Evolutionary conservation across 352 stramenopile genomes (phyloP), one percentile per base, ranked within the genome.

Genomic region (Globisporangium polare): DNA sequence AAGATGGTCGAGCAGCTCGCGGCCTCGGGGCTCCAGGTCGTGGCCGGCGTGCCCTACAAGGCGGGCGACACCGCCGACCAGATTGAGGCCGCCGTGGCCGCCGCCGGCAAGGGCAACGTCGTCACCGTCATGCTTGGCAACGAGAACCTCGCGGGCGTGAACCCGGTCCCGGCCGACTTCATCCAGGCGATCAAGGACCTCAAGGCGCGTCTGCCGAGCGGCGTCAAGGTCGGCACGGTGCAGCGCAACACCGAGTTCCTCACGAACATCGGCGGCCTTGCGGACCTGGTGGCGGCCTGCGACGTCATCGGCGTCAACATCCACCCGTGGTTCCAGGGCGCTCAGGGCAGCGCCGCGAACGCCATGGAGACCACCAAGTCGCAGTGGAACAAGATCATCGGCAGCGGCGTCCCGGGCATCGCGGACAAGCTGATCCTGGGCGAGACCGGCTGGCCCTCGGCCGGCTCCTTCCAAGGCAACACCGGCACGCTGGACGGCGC

Each of bases 61-160:
- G 58, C 78, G 53, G 69, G 66, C 24, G 78, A 88, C 71, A 78
- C 72, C 62, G 37, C 66, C 45, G 37, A 69, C 17, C 78, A 90
- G 46, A 69, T 77, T 49, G 46, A 59, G 22, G 67, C 71, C 9
- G 78, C 80, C 18, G 68, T 87, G 47, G 43, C 49, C 15, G 73
- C 78, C 0, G 75, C 78, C 26, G 75, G 77, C 26, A 69, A 49
- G 18, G 73, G 77, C 43, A 72, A 65, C 42, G 77, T 90, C 12
- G 64, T 69, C 54, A 72, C 71, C 68, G 81, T 90, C 53, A 83
- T 90, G 58, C 72, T 89, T 27, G 80, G 78, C 20, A 90, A 90
- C 58, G 80, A 90, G 67, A 89, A 90, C 73, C 61, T 88, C 54
- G 73, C 63, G 1, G 54, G 58, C 9, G 47, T 53, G 20, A 42